These are phyloP conservation scores for Ettlia oleoabundans DNA, from an alignment of 139 green algal species.

Conservation along the genomic window DNA sequence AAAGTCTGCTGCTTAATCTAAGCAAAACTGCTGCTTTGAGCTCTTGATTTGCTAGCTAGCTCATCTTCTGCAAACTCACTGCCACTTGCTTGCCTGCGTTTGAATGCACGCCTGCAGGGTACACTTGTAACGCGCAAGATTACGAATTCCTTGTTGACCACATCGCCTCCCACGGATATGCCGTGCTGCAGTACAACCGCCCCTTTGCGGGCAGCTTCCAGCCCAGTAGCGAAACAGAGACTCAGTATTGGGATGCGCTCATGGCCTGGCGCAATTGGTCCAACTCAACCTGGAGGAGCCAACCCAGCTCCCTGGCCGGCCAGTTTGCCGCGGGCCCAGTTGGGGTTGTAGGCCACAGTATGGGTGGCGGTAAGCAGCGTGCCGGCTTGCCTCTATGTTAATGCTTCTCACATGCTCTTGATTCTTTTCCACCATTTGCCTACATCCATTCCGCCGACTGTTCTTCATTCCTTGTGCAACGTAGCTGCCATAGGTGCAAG, in stretches of 20 bases:
- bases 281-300: background rate
- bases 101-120: slow-evolving; percentile 5
- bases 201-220: background rate
- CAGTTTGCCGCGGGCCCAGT: background rate
- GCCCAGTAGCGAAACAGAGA: slow-evolving; percentile 1
- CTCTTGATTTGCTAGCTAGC: too few relatives aligned
- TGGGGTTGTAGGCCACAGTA: background rate
- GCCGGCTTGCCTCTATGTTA: background rate
- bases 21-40: too few relatives aligned
- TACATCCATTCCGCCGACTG: too few relatives aligned
- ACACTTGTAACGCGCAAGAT: background rate
- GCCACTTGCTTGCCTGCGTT: background rate
- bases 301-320: background rate
- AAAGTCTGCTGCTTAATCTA: too few relatives aligned
- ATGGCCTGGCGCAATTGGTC: slow-evolving; percentile 2
- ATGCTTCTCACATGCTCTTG: too few relatives aligned
- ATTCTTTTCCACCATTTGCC: too few relatives aligned
- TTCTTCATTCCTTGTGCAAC: too few relatives aligned
- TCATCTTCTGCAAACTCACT: too few relatives aligned
- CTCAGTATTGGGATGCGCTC: background rate
- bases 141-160: background rate
- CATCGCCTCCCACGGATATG: slow-evolving; percentile 17
- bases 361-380: slow-evolving; percentile 10
- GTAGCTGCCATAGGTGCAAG: too few relatives aligned
- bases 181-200: slow-evolving; percentile 25